These are phyloP conservation scores for Botrytis porri DNA, from an alignment of 2,329 filamentous ascomycete genomes.

Conservation along the genomic window DNA sequence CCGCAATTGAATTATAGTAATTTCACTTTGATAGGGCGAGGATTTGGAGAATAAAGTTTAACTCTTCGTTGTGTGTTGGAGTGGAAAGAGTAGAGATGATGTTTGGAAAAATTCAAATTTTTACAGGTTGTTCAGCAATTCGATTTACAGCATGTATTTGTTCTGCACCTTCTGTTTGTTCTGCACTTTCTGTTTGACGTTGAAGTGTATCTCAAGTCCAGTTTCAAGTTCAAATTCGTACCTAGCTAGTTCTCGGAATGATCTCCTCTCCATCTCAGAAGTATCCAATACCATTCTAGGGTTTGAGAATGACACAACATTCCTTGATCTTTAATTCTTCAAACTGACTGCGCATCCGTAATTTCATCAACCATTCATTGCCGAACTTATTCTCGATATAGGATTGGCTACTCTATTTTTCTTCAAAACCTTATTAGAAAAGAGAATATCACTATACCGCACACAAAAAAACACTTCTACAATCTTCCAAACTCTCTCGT, in stretches of 20 bases:
- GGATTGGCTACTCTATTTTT: not conserved
- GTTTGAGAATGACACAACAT: not conserved
- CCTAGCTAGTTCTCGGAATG: not conserved
- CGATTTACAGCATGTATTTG: no score
- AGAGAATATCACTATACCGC: not conserved
- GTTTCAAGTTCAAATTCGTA: not conserved
- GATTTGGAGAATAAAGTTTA: not conserved
- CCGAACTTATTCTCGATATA: not conserved
- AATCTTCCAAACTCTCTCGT: not conserved
- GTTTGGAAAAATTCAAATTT: no score
- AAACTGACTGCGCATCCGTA: not conserved
- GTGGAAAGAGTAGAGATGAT: not conserved
- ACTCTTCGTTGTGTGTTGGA: not conserved
- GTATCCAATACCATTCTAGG: not conserved
- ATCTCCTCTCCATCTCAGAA: not conserved
- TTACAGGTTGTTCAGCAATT: no score
- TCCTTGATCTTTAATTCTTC: not conserved
- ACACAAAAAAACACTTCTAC: fast-evolving
- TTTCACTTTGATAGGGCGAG: fast-evolving
- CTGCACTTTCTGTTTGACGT: not conserved
- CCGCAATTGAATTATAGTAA: not conserved
- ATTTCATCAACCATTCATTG: not conserved
- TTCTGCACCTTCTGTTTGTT: not conserved
- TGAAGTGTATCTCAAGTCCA: not conserved
- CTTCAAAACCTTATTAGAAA: not conserved